Evolutionary conservation across 1,284 basidiomycete genomes (phyloP), one percentile per base, ranked within the genome.

Genomic region (Sporisorium iseilematis-ciliati): DNA sequence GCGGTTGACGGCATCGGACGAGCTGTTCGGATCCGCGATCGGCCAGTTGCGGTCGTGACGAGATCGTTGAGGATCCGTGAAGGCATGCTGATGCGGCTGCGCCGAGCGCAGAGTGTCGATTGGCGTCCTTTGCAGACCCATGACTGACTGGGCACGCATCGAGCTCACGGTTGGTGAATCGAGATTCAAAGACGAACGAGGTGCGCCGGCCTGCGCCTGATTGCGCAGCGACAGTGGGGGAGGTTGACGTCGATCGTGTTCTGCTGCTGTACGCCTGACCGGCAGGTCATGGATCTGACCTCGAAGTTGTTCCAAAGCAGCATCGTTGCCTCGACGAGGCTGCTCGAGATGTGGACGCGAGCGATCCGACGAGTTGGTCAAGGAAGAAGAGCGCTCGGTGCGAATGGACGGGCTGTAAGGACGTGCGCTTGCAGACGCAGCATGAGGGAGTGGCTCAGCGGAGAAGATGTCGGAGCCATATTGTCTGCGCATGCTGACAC

Each of bases 391-490:
- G 25, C 21, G 46, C 12, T 60, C 72, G 12, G 63, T 75, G 8
- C 60, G 54, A 23, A 29, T 41, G 2, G 64, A 54, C 4, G 62
- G 74, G n/a, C 65, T 68, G 51, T 55, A 50, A 8, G 58, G 41
- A 12, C 55, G 61, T 21, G 41, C 26, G 21, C 43, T 48, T 1
- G 51, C 48, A 29, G n/a, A 33, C n/a, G 53, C 20, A 40, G 57
- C 20, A 35, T 65, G 50, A 7, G 65, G 56, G 26, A 50, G 29
- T 12, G 56, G 38, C n/a, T 73, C 77, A n/a, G 69, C 62, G 41
- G 77, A 73, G 25, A 79, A 79, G 51, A 73, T 68, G 51, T 78
- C 78, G 7, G 72, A 58, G 18, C 78, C 78, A 49, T 73, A 57
- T 12, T 59, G 62, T 21, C 51, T 67, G 45, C 72, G 71, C 73